Percentiles rank a stretch among this genome's conserved stretches.
Conservation (phyloP, 345 rosid species). For the Rhodomyrtus tomentosa region DNA sequence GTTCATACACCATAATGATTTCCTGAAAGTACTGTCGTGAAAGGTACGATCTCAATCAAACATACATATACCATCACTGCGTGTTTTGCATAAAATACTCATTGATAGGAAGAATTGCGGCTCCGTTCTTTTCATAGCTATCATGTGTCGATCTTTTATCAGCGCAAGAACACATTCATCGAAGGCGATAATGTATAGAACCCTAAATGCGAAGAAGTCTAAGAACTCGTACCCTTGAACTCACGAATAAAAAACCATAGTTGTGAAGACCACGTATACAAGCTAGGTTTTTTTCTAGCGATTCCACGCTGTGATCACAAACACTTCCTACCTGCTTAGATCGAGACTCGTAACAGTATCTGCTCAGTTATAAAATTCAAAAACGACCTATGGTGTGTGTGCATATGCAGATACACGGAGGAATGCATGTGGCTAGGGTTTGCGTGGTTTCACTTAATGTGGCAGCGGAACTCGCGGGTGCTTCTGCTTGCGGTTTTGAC, state of each 20-base stretch:
- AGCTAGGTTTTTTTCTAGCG: background rate
- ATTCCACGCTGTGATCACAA: background rate
- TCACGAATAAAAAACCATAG: background rate
- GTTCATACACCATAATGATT: too few species aligned
- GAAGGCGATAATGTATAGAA: background rate
- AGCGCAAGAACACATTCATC: too few species aligned
- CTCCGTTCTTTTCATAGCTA: too few species aligned
- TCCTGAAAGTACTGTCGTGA: too few species aligned
- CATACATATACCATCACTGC: too few species aligned
- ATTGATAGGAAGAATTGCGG: too few species aligned
- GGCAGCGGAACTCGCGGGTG: background rate
- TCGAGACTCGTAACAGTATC: background rate
- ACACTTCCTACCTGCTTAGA: background rate
- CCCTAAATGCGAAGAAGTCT: background rate
- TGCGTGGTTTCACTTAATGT: background rate
- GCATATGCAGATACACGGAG: too few species aligned
- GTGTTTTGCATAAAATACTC: too few species aligned
- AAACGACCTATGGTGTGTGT: background rate
- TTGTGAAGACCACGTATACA: background rate
- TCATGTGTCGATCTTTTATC: too few species aligned
- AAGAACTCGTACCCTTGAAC: background rate
- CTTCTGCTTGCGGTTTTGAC: background rate
- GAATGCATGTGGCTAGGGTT: background rate
- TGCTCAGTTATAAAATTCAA: background rate
- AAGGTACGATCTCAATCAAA: too few species aligned